A percentile compares a stretch with the other conserved stretches of the same genome.
phyloP scores from a whole-genome alignment of 805 yeast genomes.

The Lipomyces kockii region DNA sequence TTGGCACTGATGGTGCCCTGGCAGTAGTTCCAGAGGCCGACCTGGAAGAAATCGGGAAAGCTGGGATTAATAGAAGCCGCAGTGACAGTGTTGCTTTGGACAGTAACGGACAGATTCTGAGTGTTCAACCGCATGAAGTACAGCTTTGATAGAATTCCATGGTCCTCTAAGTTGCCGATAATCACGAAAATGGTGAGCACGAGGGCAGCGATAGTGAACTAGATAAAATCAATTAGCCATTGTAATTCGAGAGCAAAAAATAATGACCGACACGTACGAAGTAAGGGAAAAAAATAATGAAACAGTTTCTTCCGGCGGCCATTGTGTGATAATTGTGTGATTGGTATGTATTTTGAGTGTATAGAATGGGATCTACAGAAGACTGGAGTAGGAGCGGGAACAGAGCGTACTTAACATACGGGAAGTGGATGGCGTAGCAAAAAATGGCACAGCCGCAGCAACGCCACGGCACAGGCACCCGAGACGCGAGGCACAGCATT shows the following conservation, averaged over 20 bases:
- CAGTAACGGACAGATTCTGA: slow-evolving; percentile 42
- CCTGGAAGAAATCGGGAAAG: slow-evolving; percentile 54
- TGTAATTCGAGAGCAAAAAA: neutral
- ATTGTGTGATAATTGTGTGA: slow-evolving; percentile 19
- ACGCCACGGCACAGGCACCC: neutral
- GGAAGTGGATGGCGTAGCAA: neutral
- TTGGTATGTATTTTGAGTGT: no score
- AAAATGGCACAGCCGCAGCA: neutral
- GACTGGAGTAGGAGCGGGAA: neutral
- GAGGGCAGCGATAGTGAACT: slow-evolving; percentile 50
- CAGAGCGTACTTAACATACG: neutral
- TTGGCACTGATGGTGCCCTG: slow-evolving; percentile 47
- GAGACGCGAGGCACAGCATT: no score
- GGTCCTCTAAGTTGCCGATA: slow-evolving; percentile 56
- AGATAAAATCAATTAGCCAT: neutral
- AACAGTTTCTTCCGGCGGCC: slow-evolving; percentile 43
- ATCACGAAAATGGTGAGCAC: slow-evolving; percentile 56
- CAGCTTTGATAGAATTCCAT: slow-evolving; percentile 51
- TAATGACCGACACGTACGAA: slow-evolving; percentile 21
- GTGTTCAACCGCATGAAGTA: slow-evolving; percentile 57
- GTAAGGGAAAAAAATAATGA: slow-evolving; percentile 45
- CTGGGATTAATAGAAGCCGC: slow-evolving; percentile 44
- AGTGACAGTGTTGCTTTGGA: slow-evolving; percentile 35
- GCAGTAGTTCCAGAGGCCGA: slow-evolving; percentile 72
- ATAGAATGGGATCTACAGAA: neutral